Percentiles rank a stretch among this genome's conserved stretches.
phyloP scores from a whole-genome alignment of 1,284 basidiomycete species.

The Coniferiporia sulphurascens region DNA sequence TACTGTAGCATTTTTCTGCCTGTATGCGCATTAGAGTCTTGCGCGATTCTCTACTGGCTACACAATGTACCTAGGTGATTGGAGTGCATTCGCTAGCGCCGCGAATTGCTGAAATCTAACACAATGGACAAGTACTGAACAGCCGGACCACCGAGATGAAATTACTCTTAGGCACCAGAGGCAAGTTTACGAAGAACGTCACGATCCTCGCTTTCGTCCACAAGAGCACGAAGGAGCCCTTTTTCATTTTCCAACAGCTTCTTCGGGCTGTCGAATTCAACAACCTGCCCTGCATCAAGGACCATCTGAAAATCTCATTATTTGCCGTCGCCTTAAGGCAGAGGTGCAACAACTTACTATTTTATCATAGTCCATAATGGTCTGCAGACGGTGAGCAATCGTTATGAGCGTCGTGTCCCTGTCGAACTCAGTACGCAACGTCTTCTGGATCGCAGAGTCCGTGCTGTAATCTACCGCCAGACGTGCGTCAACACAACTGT shows the following conservation, averaged over 20 bases:
- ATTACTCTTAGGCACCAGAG: not conserved
- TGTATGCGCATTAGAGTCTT: no score
- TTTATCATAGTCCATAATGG: slow-evolving; percentile 33
- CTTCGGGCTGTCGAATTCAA: slow-evolving; percentile 20
- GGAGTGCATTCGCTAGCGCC: no score
- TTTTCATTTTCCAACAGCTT: slow-evolving; percentile 9
- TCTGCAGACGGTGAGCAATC: slow-evolving; percentile 33
- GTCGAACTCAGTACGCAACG: slow-evolving; percentile 21
- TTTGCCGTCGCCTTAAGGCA: not conserved
- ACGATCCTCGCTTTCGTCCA: slow-evolving; percentile 18
- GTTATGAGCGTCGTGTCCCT: slow-evolving; percentile 30
- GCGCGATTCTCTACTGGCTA: no score
- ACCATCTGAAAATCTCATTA: slow-evolving; percentile 26
- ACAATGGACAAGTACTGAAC: no score
- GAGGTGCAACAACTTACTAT: slow-evolving; percentile 21
- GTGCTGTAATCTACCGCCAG: slow-evolving; percentile 20
- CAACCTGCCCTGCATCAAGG: slow-evolving; percentile 31
- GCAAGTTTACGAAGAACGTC: slow-evolving; percentile 20
- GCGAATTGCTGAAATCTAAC: no score
- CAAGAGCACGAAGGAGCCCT: slow-evolving; percentile 14
- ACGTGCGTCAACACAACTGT: not conserved
- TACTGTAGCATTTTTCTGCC: no score
- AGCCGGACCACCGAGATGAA: no score
- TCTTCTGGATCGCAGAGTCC: slow-evolving; percentile 21
- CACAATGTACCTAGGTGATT: no score